phyloP scores from a whole-genome alignment of 257 asterid genomes.

The Apocynum venetum region DNA sequence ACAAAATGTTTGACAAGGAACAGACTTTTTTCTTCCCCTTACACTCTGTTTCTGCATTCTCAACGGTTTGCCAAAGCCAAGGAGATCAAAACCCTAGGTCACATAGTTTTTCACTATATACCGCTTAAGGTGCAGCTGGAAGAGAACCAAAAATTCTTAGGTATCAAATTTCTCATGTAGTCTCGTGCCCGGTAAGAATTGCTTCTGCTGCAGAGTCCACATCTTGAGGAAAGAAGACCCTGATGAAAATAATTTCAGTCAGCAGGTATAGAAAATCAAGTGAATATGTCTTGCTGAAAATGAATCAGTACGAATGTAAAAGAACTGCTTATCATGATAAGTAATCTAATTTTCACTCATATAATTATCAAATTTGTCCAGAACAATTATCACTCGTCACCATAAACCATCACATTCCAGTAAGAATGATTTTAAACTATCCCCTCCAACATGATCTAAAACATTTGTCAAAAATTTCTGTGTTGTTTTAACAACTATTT shows the following conservation, averaged over 20 bases:
- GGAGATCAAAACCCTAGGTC: neutral
- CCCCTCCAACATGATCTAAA: too few species aligned
- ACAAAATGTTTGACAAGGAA: neutral
- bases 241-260: conserved; percentile 24
- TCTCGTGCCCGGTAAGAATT: conserved; percentile 43
- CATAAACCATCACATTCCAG: neutral
- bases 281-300: neutral
- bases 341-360: neutral
- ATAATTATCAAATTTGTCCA: neutral
- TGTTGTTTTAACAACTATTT: too few species aligned
- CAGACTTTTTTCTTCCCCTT: neutral
- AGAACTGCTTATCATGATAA: neutral
- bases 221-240: conserved; percentile 90
- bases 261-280: neutral
- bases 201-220: conserved; percentile 82
- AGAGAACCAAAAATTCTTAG: too few species aligned
- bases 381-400: neutral
- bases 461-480: too few species aligned
- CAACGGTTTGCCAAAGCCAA: neutral
- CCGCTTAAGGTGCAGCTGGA: neutral
- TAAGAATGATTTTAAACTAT: neutral
- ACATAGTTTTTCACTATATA: neutral
- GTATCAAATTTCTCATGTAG: conserved; percentile 21
- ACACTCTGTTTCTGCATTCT: neutral
- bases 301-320: neutral